Percentiles rank a stretch among this genome's conserved stretches.
Evolutionary conservation across 2,329 filamentous ascomycete species (phyloP).

Genomic region (Phialocephala sp.): DNA sequence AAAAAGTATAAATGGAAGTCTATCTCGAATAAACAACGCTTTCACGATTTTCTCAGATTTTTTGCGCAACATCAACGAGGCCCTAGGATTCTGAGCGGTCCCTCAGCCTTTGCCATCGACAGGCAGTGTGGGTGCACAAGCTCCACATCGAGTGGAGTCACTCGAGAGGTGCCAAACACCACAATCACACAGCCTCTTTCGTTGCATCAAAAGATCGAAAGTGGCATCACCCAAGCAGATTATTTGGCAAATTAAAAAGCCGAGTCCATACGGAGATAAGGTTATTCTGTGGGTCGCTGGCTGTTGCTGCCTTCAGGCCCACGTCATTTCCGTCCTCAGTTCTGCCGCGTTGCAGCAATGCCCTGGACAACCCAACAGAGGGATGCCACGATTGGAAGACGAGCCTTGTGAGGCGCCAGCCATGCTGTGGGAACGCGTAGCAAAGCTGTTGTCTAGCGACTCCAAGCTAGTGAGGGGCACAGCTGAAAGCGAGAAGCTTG

Average conservation of each 20-base stretch:
- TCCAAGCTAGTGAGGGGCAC: not conserved
- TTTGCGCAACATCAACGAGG: too few relatives aligned
- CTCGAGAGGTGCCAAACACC: too few relatives aligned
- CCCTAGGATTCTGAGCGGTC: too few relatives aligned
- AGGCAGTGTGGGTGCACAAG: too few relatives aligned
- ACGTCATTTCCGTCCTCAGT: not conserved
- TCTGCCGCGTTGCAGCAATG: not conserved
- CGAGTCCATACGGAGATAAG: not conserved
- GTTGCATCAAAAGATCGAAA: not conserved
- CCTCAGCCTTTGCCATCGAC: too few relatives aligned
- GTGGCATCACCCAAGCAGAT: too few relatives aligned
- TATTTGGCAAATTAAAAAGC: too few relatives aligned
- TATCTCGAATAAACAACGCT: too few relatives aligned
- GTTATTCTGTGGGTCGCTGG: not conserved
- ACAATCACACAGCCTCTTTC: too few relatives aligned
- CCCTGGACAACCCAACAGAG: not conserved
- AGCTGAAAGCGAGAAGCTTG: slow-evolving; percentile 5
- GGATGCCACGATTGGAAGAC: not conserved
- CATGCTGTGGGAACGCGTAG: slow-evolving; percentile 7
- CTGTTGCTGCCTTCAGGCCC: slow-evolving; percentile 7
- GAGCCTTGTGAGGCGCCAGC: not conserved
- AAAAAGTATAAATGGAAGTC: too few relatives aligned
- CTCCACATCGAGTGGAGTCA: too few relatives aligned
- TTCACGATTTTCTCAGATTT: too few relatives aligned
- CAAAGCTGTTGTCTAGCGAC: not conserved